Conservation (phyloP, 73 alveolate genomes). For the Tetrahymena elliotti region DNA sequence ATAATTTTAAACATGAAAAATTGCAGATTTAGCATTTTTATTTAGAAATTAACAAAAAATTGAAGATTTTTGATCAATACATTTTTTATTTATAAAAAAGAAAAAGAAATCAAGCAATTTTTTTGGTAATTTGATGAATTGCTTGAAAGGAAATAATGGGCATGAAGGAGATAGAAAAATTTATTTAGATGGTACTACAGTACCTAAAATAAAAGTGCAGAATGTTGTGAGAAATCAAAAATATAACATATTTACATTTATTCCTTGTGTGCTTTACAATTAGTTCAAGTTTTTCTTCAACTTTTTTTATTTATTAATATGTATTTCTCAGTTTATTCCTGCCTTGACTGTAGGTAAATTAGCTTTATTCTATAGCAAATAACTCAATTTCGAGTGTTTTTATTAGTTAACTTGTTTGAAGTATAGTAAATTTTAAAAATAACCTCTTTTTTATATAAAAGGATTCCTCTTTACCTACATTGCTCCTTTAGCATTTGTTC, state of each 20-base stretch:
- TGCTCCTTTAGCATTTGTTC: conserved; percentile 56
- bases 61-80: too few relatives aligned
- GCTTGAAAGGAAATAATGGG: not conserved
- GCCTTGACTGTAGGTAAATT: conserved; percentile 62
- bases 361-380: not conserved
- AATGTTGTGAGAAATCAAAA: conserved; percentile 64
- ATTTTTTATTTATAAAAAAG: not conserved
- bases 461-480: conserved; percentile 85
- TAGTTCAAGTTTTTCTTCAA: conserved; percentile 71
- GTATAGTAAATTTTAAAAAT: not conserved
- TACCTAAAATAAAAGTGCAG: not conserved
- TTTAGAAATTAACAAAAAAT: too few relatives aligned
- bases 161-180: not conserved
- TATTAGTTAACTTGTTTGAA: not conserved
- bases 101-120: not conserved
- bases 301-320: conserved; percentile 63
- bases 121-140: not conserved
- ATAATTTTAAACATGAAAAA: too few relatives aligned
- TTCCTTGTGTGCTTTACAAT: conserved; percentile 78
- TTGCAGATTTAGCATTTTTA: too few relatives aligned
- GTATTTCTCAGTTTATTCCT: conserved; percentile 67
- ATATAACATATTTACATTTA: conserved; percentile 59
- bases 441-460: not conserved
- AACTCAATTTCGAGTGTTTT: too few relatives aligned
- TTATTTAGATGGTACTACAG: not conserved